Conservation (phyloP, 257 asterid species). For the Dorcoceras hygrometricum region DNA sequence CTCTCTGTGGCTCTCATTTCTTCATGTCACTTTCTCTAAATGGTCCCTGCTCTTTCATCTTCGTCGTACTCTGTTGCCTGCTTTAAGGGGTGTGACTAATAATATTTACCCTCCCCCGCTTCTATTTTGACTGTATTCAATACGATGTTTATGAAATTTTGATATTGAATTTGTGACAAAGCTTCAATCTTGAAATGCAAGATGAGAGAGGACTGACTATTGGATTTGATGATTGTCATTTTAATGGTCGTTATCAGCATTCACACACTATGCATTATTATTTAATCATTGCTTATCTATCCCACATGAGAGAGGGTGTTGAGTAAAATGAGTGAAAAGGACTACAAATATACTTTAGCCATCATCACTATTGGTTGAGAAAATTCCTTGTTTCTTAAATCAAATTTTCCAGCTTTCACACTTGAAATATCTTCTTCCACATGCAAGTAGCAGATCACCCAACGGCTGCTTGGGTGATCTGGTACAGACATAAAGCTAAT, state of each 20-base stretch:
- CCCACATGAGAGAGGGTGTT: neutral
- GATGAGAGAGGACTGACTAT: neutral
- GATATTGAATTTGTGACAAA: neutral
- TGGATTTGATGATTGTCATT: constrained; percentile 13
- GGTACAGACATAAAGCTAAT: neutral
- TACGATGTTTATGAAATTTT: constrained; percentile 15
- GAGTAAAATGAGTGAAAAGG: constrained; percentile 14
- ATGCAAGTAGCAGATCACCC: neutral
- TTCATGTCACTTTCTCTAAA: constrained; percentile 27
- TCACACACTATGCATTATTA: constrained; percentile 7
- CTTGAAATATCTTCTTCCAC: constrained; percentile 12
- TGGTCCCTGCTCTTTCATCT: constrained; percentile 37
- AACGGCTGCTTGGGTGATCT: neutral
- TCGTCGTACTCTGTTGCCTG: constrained; percentile 28
- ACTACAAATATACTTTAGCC: constrained; percentile 16
- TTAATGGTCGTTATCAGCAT: constrained; percentile 19
- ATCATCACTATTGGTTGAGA: constrained; percentile 18
- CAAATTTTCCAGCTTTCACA: constrained; percentile 26
- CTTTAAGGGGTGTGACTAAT: constrained; percentile 18
- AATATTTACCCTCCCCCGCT: constrained; percentile 14
- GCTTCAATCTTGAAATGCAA: neutral
- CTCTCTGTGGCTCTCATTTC: constrained; percentile 20
- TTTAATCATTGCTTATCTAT: neutral
- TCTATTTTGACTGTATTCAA: constrained; percentile 14
- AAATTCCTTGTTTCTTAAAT: constrained; percentile 9